Conservation (phyloP, 129 eudicot species). For the Deinandra increscens region DNA sequence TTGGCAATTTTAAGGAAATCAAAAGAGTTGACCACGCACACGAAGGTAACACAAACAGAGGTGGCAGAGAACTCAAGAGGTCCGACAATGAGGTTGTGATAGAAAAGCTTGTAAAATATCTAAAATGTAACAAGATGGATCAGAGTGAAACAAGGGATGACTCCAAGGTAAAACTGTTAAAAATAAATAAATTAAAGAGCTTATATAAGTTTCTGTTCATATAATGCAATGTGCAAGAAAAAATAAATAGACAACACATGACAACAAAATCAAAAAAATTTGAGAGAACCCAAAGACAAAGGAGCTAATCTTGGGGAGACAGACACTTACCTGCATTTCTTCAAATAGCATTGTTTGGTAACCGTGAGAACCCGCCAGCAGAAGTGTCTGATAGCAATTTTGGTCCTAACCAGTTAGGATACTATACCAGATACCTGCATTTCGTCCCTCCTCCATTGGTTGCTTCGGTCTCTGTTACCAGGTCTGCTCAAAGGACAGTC, state of each 20-base stretch:
- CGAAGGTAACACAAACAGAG: no score
- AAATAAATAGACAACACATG: slow-evolving; percentile 11
- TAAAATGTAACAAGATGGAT: no score
- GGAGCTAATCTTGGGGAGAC: not conserved
- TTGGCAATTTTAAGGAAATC: no score
- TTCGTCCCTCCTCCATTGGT: slow-evolving; percentile 15
- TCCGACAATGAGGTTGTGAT: no score
- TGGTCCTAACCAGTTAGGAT: not conserved
- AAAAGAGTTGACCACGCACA: no score
- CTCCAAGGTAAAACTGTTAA: no score
- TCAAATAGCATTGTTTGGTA: not conserved
- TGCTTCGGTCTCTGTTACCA: slow-evolving; percentile 21
- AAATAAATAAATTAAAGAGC: no score
- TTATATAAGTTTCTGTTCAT: not conserved
- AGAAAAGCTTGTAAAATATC: no score
- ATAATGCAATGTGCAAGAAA: slow-evolving; percentile 14
- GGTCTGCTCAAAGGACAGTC: slow-evolving; percentile 38
- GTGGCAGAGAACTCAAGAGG: not conserved
- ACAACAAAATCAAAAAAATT: not conserved
- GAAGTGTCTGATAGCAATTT: not conserved
- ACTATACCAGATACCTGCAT: not conserved
- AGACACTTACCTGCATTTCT: not conserved
- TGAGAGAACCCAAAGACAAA: not conserved
- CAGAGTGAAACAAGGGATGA: no score
- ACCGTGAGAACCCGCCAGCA: not conserved